Base-by-base conservation (phyloP, 768 basidiomycete genomes). In the Tricholoma bakamatsutake region DNA sequence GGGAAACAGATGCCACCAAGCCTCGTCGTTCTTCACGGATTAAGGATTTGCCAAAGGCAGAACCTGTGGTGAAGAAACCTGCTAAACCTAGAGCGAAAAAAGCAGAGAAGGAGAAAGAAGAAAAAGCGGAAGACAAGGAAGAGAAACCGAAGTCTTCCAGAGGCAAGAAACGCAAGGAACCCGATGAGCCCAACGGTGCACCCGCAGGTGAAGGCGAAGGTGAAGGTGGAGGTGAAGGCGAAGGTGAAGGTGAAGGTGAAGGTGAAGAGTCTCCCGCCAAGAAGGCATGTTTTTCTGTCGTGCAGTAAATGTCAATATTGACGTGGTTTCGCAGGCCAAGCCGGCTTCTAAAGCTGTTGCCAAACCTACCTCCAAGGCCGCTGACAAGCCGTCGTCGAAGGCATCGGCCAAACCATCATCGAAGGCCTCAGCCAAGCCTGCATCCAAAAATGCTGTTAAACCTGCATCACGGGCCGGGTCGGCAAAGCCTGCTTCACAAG, bases 11-110 rank as follows among this genome's bases (percentile, higher is more conserved):
- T 42, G 50, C 66, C 9, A 56, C 69, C 5, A 76, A 74, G 65
- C 87, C 87, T 35, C 86, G 87, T 68, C 87, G 87, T 71, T 88
- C 87, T 7, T 71, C 80, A 31, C 84, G 87, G 63, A 88, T 90
- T 72, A 88, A 88, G 69, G 85, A 84, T 27, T 78, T 80, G 57
- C 85, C 84, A 53, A 87, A 84, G 68, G 66, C 72, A 1, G 83
- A 67, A 39, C 69, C 73, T 5, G 66, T 68, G 35, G 71, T 69
- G 13, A 87, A 85, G 80, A 88, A 84, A 67, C 71, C 80, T 21
- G 75, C 82, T 5, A 88, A 88, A 71, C 83, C 86, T 47, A 76
- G 83, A 61, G 70, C 75, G 40, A 81, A 80, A 69, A 81, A 82
- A 53, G 78, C 64, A 51, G 76, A 73, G 59, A 75, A 75, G 54